Base-by-base conservation (phyloP, 1,284 basidiomycete species). In the Ustilago esculenta region DNA sequence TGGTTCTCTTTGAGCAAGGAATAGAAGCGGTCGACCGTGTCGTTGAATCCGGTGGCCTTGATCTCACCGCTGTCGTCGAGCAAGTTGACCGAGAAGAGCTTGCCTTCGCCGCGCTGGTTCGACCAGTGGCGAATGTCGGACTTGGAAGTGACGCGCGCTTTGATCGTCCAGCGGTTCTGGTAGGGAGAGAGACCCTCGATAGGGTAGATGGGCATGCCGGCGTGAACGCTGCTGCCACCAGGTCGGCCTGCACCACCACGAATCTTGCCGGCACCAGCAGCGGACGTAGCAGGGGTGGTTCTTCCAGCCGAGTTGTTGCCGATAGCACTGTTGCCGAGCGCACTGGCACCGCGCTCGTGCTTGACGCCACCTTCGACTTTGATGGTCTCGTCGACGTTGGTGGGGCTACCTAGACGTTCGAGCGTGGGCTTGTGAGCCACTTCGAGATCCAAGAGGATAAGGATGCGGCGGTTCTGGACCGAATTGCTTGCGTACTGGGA, bases 151-250 rank as follows among this genome's bases (percentile, higher is more conserved):
- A 97, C 92, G 45, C 93, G 90, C 21, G 93, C 96, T 82, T 94
- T 94, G 86, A 98, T 97, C 3, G 92, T 95, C 95, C 80, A 86
- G 84, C 94, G 94, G 84, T 96, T 98, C 83, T 96, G 92, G 82
- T 98, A 98, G 7, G 95, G 96, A 75, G 91, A 95, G 44, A 98
- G 87, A 5, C 90, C 91, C 79, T 97, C 94, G 75, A 98, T 98
- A 4, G 94, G 94, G 82, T 88, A 91, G 57, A 89, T 86, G 70
- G 85, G 76, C 60, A 76, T 70, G 24, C 76, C 76, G 15, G 70
- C 65, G 52, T 67, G 63, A 17, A 74, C 45, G 56, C 73, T 76
- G 50, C 64, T 58, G 21, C 70, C 66, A 20, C 69, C 74, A 11
- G 64, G 59, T 15, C 63, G 64, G n/a, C 68, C 58, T 6, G 42